phyloP scores from a whole-genome alignment of 2,329 filamentous ascomycete species.

The Xylariomycetidae sp. region DNA sequence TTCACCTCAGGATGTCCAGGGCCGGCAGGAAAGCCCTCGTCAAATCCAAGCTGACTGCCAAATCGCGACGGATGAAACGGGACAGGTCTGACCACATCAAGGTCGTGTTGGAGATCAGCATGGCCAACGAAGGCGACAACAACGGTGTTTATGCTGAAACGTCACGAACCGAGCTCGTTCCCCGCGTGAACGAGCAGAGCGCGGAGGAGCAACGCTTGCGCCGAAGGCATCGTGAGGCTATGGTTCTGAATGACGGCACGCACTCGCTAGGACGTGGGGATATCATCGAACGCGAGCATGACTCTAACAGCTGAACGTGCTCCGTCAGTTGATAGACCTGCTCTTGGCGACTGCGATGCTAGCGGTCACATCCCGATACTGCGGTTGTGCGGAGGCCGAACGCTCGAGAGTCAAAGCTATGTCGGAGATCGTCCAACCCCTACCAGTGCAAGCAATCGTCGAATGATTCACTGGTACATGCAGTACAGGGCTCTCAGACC shows the following conservation, averaged over 20 bases:
- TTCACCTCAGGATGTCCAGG: constrained; percentile 40
- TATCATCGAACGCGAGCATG: constrained; percentile 64
- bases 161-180: constrained; percentile 27
- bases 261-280: constrained; percentile 66
- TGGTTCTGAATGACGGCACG: constrained; percentile 85
- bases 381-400: too few relatives aligned
- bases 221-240: constrained; percentile 74
- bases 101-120: constrained; percentile 29
- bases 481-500: too few relatives aligned
- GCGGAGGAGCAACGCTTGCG: constrained; percentile 66
- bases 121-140: constrained; percentile 23
- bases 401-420: too few relatives aligned
- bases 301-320: constrained; percentile 28
- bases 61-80: constrained; percentile 18
- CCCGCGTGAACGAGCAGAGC: constrained; percentile 44
- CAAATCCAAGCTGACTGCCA: constrained; percentile 42
- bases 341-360: constrained; percentile 2
- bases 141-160: constrained; percentile 23
- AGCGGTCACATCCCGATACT: constrained; percentile 1
- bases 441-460: too few relatives aligned
- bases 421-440: too few relatives aligned
- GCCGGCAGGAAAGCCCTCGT: constrained; percentile 46
- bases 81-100: constrained; percentile 26
- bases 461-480: too few relatives aligned
- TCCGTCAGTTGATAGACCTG: too few relatives aligned